Base-by-base conservation (phyloP, 805 yeast species). In the Ogataea nitratoaversa region DNA sequence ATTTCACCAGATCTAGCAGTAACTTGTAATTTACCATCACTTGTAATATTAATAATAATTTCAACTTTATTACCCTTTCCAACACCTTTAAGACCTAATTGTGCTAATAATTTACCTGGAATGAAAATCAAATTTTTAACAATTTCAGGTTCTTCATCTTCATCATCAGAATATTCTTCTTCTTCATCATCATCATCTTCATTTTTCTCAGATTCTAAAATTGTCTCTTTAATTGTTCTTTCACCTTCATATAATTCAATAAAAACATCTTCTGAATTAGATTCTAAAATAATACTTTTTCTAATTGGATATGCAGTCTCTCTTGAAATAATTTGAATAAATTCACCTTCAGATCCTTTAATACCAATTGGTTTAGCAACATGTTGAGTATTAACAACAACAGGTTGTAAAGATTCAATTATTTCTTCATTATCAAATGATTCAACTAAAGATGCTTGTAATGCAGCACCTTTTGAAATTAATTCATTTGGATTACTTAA, bases 221-320 rank as follows among this genome's bases (percentile, higher is more conserved):
- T 81, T 44, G 87, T 85, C 65, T 88, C 95, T 68, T 82, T 81
- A 54, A 90, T 71, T 53, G 84, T 77, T 60, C 90, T 78, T 63
- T 83, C 82, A 65, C 93, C 96, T 69, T 90, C 97, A 64, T 74
- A 82, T 49, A 93, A 74, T 59, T 82, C 80, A 46, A 93, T 63
- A 39, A 79, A 67, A 32, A 79, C 84, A 43, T 81, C 73, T 37
- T 74, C 81, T 34, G 71, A 74, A 37, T 82, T 80, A 54, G 78
- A 76, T 49, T 76, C 71, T 52, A 91, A 72, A 37, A 77, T 68
- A 46, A 85, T 54, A 13, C 87, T 69, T 67, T 82, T 85, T 67
- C 87, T 84, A 59, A 87, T 84, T 51, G 99, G 99, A 65, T 81
- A 80, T 22, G 96, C 86, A 40, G 98, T 86, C 68, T 89, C 91